Base-by-base conservation (phyloP, 139 green algal genomes). In the Closterium sp. region DNA sequence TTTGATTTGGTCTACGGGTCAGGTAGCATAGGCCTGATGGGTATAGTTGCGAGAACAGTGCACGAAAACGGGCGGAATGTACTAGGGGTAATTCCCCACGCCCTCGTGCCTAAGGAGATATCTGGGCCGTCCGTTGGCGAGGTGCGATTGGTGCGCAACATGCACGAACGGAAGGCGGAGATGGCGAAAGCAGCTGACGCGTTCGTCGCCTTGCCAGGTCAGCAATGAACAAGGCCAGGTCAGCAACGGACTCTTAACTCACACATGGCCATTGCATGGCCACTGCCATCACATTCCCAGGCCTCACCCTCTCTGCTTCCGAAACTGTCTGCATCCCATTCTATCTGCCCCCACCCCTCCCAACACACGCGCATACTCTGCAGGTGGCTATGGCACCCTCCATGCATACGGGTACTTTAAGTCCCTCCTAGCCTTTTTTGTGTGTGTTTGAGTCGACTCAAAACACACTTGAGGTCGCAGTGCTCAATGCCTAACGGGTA, bases 161-260 rank as follows among this genome's bases (percentile, higher is more conserved):
- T 96, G 94, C 94, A 96, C 90, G 91, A 96, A 38, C 90, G 94
- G 34, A 96, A 96, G 92, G 76, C 69, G 9, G 5, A 89, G 32
- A 96, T 96, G 94, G 35, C 64, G 16, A 43, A 88, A 23, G 32
- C 33, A 25, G 84, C 91, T 33, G 94, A 96, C 93, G 94, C 88
- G 5, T 96, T 96, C 91, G 92, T 96, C 38, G 94, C 91, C 10
- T 21, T 95, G 32, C 94, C 94, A 31, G 93, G 84, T 34, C 31
- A 33, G 84, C 84, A 33, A 87, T 2, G 31, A 34, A 23, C 19
- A 23, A 19, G 21, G 66, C 66, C 66, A 19, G 19, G 19, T 19
- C 66, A 19, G 66, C 66, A 84, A 84, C 21, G 21, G 19, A 23
- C 21, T n/a, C n/a, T n/a, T n/a, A n/a, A n/a, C n/a, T n/a, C n/a